Evolutionary conservation across 257 asterid species (phyloP).

Genomic region (Paraleonurus japonicus): DNA sequence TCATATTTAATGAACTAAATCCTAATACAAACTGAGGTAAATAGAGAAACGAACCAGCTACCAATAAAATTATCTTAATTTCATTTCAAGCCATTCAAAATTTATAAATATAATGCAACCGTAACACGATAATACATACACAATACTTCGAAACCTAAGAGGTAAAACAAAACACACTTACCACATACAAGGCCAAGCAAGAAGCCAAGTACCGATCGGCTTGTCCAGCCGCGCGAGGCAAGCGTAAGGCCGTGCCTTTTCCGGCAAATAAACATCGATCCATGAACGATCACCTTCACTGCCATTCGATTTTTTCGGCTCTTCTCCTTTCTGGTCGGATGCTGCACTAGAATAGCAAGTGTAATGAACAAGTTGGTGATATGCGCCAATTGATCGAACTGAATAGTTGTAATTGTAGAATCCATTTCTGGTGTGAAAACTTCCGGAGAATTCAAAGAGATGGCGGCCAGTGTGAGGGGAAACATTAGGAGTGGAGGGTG

Average conservation of each 20-base stretch:
- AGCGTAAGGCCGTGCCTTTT: conserved; percentile 60
- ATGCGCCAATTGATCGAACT: conserved; percentile 30
- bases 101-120: background rate
- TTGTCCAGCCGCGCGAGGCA: conserved; percentile 83
- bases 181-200: conserved; percentile 99
- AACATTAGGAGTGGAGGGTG: conserved; percentile 1
- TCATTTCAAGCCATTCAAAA: background rate
- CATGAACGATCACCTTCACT: conserved; percentile 43
- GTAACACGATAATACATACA: background rate
- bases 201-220: conserved; percentile 94
- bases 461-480: conserved; percentile 17
- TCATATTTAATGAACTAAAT: background rate
- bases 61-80: background rate
- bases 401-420: conserved; percentile 14
- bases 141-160: background rate
- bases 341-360: conserved; percentile 42
- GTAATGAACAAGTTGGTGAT: conserved; percentile 29
- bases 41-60: background rate
- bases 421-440: conserved; percentile 16
- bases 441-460: conserved; percentile 19
- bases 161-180: conserved; percentile 25
- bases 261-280: conserved; percentile 77
- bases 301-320: conserved; percentile 22
- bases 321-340: conserved; percentile 33
- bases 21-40: background rate